Evolutionary conservation across 306 rosid species (phyloP).

Genomic region (Hylodesmum podocarpum): DNA sequence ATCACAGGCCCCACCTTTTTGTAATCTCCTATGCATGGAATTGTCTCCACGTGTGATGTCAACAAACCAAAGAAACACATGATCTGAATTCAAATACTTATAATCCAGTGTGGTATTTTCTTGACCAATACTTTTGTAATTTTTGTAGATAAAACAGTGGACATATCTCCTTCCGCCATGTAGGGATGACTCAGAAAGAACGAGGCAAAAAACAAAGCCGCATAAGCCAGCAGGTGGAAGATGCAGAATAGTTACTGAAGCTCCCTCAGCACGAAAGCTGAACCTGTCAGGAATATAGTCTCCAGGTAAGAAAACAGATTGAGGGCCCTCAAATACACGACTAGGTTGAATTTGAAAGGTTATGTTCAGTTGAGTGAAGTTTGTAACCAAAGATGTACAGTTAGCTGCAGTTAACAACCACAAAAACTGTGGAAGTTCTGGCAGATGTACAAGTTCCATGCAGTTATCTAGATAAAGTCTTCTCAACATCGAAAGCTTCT

Average conservation of each 20-base stretch:
- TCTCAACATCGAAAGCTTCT: not conserved
- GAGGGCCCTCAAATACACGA: not conserved
- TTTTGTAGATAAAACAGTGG: not conserved
- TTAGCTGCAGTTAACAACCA: not conserved
- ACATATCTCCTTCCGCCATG: not conserved
- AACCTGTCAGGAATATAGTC: not conserved
- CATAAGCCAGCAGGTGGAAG: not conserved
- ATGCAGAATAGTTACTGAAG: not conserved
- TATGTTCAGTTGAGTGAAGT: not conserved
- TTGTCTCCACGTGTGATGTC: not conserved
- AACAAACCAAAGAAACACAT: constrained; percentile 6
- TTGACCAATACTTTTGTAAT: not conserved
- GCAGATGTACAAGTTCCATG: not conserved
- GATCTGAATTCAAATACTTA: not conserved
- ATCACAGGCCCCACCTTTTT: not conserved
- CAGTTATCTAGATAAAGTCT: not conserved
- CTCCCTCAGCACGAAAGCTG: not conserved
- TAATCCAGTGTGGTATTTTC: not conserved
- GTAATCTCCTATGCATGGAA: not conserved
- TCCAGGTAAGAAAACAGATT: constrained; percentile 7
- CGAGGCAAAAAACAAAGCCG: not conserved
- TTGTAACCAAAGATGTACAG: not conserved
- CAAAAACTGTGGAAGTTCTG: not conserved
- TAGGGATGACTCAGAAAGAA: not conserved
- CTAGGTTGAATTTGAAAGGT: not conserved